Evolutionary conservation across 176 grass and related monocot species (phyloP).

Genomic region (Eremochloa ophiuroides): DNA sequence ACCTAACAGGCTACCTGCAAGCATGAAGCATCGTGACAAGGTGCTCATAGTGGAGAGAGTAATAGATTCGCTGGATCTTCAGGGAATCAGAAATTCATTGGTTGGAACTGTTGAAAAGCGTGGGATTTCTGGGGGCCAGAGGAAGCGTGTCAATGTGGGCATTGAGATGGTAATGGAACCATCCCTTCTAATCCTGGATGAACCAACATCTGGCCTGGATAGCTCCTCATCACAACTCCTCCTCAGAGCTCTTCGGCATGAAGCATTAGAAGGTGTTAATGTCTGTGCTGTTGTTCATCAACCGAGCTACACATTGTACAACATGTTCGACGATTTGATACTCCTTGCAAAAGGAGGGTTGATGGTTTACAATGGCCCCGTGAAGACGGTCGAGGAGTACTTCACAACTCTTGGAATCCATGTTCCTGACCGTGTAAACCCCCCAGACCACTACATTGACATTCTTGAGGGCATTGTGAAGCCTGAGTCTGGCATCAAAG

Average conservation of each 20-base stretch:
- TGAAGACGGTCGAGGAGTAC: slow-evolving; percentile 65
- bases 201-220: slow-evolving; percentile 93
- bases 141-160: slow-evolving; percentile 91
- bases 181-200: slow-evolving; percentile 87
- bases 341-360: slow-evolving; percentile 75
- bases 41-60: slow-evolving; percentile 90
- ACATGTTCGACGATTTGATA: slow-evolving; percentile 85
- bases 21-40: slow-evolving; percentile 44
- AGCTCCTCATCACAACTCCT: slow-evolving; percentile 84
- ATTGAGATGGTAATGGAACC: slow-evolving; percentile 97
- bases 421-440: slow-evolving; percentile 70
- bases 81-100: slow-evolving; percentile 64
- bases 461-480: slow-evolving; percentile 74
- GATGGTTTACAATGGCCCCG: slow-evolving; percentile 64
- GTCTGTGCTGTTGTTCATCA: slow-evolving; percentile 85
- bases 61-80: slow-evolving; percentile 79
- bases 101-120: slow-evolving; percentile 94
- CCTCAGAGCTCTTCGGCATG: slow-evolving; percentile 74
- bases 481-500: slow-evolving; percentile 38
- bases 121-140: slow-evolving; percentile 87
- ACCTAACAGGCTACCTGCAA: slow-evolving; percentile 50
- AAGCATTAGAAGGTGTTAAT: slow-evolving; percentile 85
- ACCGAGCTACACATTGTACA: slow-evolving; percentile 84
- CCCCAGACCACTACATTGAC: slow-evolving; percentile 78
- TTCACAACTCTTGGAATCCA: slow-evolving; percentile 58